Percentiles rank a stretch among this genome's conserved stretches.
phyloP scores from a whole-genome alignment of 1,139 yeast species.

The Yamadazyma jaroonii region DNA sequence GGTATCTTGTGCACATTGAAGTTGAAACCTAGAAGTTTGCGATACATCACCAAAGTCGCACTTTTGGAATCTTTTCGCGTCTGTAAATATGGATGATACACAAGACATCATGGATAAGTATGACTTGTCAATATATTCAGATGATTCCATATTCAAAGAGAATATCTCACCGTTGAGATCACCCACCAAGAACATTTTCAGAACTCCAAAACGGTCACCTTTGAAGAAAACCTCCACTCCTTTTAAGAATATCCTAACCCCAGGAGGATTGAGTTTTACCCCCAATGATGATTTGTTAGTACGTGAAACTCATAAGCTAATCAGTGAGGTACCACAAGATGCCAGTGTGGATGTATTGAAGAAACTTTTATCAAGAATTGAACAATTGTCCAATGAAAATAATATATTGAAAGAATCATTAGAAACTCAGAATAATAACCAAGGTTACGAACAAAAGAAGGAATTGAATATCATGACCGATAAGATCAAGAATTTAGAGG shows the following conservation, averaged over 20 bases:
- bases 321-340: slow-evolving; percentile 25
- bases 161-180: slow-evolving; percentile 10
- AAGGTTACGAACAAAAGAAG: slow-evolving; percentile 2
- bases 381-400: slow-evolving; percentile 9
- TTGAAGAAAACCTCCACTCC: slow-evolving; percentile 5
- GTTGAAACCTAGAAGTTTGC: too few species aligned
- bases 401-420: slow-evolving; percentile 1
- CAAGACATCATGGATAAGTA: slow-evolving; percentile 12
- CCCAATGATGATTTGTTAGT: slow-evolving; percentile 22
- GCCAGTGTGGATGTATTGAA: slow-evolving; percentile 7
- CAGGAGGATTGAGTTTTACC: neutral
- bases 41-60: too few species aligned
- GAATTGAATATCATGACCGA: slow-evolving; percentile 10
- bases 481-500: slow-evolving; percentile 23
- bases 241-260: neutral
- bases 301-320: slow-evolving; percentile 28
- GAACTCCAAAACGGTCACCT: slow-evolving; percentile 6
- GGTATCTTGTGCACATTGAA: slow-evolving; percentile 41
- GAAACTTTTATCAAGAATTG: slow-evolving; percentile 12
- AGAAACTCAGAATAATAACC: neutral
- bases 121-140: slow-evolving; percentile 16
- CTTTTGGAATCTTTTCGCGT: neutral
- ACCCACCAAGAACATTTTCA: slow-evolving; percentile 1
- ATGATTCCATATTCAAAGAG: slow-evolving; percentile 15
- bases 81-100: slow-evolving; percentile 11